These are phyloP conservation scores for Astrephomene gubernaculifera DNA, from an alignment of 139 green algal genomes.

Conservation along the genomic window DNA sequence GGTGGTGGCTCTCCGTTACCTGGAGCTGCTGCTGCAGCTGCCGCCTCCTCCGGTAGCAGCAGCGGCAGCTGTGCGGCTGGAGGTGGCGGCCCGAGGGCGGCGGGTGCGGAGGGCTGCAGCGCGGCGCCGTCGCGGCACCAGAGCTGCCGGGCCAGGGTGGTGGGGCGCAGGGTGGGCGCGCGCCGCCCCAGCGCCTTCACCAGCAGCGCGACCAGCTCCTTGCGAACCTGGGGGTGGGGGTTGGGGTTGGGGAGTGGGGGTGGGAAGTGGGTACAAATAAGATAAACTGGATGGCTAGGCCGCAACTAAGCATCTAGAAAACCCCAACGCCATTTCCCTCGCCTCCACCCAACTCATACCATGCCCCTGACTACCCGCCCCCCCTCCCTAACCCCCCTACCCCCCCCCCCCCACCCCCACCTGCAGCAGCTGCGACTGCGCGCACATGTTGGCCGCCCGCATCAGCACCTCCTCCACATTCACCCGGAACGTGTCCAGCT, in stretches of 20 bases:
- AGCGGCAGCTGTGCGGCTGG: too few relatives aligned
- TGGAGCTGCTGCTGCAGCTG: background rate
- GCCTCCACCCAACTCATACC: too few relatives aligned
- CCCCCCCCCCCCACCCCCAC: background rate
- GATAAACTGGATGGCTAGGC: too few relatives aligned
- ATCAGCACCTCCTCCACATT: constrained; percentile 45
- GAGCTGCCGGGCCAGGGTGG: constrained; percentile 23
- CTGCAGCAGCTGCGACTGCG: constrained; percentile 38
- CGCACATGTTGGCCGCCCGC: constrained; percentile 37
- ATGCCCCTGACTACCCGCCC: background rate
- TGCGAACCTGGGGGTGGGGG: constrained; percentile 2
- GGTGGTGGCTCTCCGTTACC: background rate
- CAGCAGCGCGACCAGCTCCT: constrained; percentile 20
- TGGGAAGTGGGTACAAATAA: background rate
- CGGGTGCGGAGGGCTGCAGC: background rate
- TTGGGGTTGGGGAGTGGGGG: background rate
- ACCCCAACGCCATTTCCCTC: too few relatives aligned
- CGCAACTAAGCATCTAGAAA: too few relatives aligned
- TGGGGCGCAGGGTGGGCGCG: constrained; percentile 9
- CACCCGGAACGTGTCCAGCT: constrained; percentile 39
- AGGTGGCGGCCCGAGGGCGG: too few relatives aligned
- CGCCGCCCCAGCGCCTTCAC: background rate
- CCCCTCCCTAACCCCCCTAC: background rate
- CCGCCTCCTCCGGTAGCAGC: background rate
- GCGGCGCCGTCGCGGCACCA: constrained; percentile 22